Base-by-base conservation (phyloP, 2,329 filamentous ascomycete genomes). In the Aspergillus bombycis region DNA sequence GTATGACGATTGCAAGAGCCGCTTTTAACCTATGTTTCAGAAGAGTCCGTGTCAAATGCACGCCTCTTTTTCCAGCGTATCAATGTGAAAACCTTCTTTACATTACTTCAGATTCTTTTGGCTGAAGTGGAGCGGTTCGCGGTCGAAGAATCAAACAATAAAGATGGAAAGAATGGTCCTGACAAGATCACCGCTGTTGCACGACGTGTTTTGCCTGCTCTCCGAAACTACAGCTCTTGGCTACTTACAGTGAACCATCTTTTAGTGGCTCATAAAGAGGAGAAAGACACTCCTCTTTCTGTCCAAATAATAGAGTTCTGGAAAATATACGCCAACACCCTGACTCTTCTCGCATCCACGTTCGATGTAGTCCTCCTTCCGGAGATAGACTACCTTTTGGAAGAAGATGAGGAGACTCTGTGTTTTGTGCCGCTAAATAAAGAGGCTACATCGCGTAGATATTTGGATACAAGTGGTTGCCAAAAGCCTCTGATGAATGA, bases 11-110 rank as follows among this genome's bases (percentile, higher is more conserved):
- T 63, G 12, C 21, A 30, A 54, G 56, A 50, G 21, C 50, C 23
- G n/a, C 45, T 61, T 61, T 63, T 74, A 34, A 75, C 63, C 21
- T 43, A 50, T 55, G 11, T 12, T 59, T 58, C 64, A 83, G 83
- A 83, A 65, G 79, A 84, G 62, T 84, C 82, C 75, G 83, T 86
- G 57, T 73, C 72, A 30, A 75, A 76, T 65, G 74, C 76, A 16
- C 69, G 68, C 67, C 81, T 84, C 63, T 93, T 90, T 71, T 88
- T 91, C 63, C 82, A 96, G 52, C 85, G 89, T 28, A 86, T 96
- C 65, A 97, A 96, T 71, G 82, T 93, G 55, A 90, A 90, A 58
- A 92, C 90, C 11, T 90, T 96, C 70, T 86, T 89, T 61, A 86
- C 86, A 0, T 82, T 97, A 36, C 85, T 94, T 53, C 88, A 90